Evolutionary conservation across 345 rosid genomes (phyloP).

Genomic region (Eucalyptus guilfoylei): DNA sequence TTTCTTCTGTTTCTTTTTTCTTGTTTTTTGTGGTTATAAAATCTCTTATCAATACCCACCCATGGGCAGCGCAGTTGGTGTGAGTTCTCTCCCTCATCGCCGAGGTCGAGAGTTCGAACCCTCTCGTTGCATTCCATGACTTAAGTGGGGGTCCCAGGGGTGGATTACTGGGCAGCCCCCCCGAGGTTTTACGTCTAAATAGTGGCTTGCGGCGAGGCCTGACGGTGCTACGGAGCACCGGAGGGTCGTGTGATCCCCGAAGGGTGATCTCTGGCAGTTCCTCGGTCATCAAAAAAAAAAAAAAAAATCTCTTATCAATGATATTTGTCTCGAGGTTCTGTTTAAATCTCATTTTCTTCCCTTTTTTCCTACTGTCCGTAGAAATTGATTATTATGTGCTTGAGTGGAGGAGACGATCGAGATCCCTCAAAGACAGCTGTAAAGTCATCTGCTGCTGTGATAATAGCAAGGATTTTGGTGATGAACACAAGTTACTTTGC

Average conservation of each 20-base stretch:
- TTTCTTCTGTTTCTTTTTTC: background rate
- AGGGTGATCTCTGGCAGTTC: too few relatives aligned
- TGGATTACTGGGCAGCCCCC: too few relatives aligned
- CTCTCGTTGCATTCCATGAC: too few relatives aligned
- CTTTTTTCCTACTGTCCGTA: slow-evolving; percentile 4
- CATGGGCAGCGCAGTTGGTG: too few relatives aligned
- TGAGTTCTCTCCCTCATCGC: too few relatives aligned
- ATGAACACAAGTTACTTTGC: slow-evolving; percentile 83
- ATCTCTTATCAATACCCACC: background rate
- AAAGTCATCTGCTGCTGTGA: slow-evolving; percentile 74
- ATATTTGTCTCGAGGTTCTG: background rate
- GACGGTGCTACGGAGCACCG: too few relatives aligned
- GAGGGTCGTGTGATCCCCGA: too few relatives aligned
- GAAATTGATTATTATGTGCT: slow-evolving; percentile 78
- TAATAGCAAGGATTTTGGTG: slow-evolving; percentile 90
- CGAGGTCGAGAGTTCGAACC: too few relatives aligned
- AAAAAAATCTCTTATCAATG: background rate
- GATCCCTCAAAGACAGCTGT: slow-evolving; percentile 85
- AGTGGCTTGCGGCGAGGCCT: too few relatives aligned
- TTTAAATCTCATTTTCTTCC: background rate
- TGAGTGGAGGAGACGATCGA: slow-evolving; percentile 78
- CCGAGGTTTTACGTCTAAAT: too few relatives aligned
- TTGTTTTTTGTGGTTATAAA: background rate
- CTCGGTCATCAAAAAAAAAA: too few relatives aligned
- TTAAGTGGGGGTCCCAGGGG: too few relatives aligned